A percentile compares a stretch with the other conserved stretches of the same genome.
Conservation (phyloP, 225 moss, liverwort and hornwort species). For the Climacium dendroides region DNA sequence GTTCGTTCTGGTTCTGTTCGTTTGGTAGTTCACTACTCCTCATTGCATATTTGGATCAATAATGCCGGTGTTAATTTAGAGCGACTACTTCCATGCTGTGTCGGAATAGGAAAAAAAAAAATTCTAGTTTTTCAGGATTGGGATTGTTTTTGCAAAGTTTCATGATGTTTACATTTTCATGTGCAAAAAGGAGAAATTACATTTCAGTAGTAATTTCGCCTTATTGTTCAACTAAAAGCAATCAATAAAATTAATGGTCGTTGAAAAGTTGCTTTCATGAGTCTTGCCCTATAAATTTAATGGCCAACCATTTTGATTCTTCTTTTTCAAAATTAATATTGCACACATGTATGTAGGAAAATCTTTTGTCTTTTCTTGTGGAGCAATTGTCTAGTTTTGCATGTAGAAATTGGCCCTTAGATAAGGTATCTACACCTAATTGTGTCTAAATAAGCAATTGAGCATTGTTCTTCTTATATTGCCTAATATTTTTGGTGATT, state of each 20-base stretch:
- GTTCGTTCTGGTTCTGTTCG: neutral
- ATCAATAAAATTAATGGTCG: neutral
- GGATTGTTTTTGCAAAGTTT: neutral
- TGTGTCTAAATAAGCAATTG: neutral
- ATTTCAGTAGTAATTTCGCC: neutral
- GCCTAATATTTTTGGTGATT: neutral
- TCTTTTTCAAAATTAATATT: neutral
- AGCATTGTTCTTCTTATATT: neutral
- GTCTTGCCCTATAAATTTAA: accelerated
- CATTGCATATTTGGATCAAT: neutral
- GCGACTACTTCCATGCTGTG: too few relatives aligned
- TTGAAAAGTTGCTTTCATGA: neutral
- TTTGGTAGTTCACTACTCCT: neutral
- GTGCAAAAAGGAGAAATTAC: accelerated
- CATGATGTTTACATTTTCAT: too few relatives aligned
- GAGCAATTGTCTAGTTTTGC: accelerated
- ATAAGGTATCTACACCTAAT: neutral
- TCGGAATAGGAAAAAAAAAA: neutral
- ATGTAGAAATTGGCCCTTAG: neutral
- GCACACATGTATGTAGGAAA: accelerated
- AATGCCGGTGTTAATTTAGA: neutral
- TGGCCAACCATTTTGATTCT: accelerated
- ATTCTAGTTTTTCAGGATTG: neutral
- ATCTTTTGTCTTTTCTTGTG: neutral
- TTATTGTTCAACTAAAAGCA: neutral